Base-by-base conservation (phyloP, 2,329 filamentous ascomycete genomes). In the Didymella pomorum region DNA sequence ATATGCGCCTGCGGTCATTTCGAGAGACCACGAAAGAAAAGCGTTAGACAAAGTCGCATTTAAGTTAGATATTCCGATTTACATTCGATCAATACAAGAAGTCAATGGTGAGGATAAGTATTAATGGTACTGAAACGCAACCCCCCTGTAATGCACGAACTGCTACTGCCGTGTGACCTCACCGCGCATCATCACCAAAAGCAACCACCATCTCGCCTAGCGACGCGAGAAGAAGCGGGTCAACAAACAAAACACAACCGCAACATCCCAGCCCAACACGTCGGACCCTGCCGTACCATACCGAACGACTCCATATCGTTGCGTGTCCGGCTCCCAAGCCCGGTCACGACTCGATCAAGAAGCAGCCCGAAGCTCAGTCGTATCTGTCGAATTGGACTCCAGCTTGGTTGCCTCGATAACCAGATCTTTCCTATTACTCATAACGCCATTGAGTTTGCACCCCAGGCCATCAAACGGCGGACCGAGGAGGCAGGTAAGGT, bases 401-500 rank as follows among this genome's bases (percentile, higher is more conserved):
- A 25, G 21, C 39, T 23, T 4, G 23, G 7, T 14, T 6, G 49
- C 55, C 14, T 52, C 43, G 3, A 52, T 25, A 2, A 52, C 9
- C 28, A 58, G 29, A 6, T 61, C 53, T n/a, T 50, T 47, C 2
- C 31, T 16, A 9, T 52, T 48, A 37, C 65, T 69, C 56, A 68
- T 33, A 18, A 44, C 31, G 1, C 64, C 56, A 14, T 44, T 45
- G n/a, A 67, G 45, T 4, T 51, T 25, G 33, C 67, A 69, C 10
- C 62, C 49, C 42, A 69, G 7, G 2, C 64, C 66, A 54, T 68
- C 66, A 0, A 61, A 55, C 2, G 65, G 67, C 29, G 45, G 20
- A 2, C 65, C 64, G 1, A 31, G 33, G 2, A 68, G 29, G 28
- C 67, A 68, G 2, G 62, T 68, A 0, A 69, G 53, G 37, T 63